A percentile compares a stretch with the other conserved stretches of the same genome.
phyloP scores from a whole-genome alignment of 768 basidiomycete species.

The Psilocybe subaeruginosa region DNA sequence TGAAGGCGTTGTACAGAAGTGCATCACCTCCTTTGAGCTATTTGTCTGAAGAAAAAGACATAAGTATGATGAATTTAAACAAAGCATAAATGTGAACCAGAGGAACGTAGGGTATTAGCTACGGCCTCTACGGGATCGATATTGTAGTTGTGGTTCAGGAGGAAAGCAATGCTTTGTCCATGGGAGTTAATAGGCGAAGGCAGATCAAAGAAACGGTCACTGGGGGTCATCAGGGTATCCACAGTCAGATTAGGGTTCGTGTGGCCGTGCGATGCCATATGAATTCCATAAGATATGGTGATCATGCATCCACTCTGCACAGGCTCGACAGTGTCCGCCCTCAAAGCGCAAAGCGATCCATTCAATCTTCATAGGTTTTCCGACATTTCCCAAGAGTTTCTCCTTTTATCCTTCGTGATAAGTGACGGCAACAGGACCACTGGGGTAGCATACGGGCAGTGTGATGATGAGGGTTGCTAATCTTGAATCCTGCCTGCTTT shows the following conservation, averaged over 20 bases:
- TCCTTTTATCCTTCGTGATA: conserved; percentile 61
- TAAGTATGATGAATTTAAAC: not conserved
- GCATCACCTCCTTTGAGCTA: conserved; percentile 82
- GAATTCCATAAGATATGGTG: conserved; percentile 71
- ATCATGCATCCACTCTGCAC: conserved; percentile 73
- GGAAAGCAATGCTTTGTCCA: conserved; percentile 74
- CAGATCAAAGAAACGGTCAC: conserved; percentile 72
- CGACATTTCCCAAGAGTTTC: conserved; percentile 61
- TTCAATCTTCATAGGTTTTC: conserved; percentile 69
- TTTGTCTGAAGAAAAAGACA: not conserved
- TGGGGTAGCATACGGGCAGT: conserved; percentile 73
- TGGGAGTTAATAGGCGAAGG: conserved; percentile 70
- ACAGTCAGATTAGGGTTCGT: conserved; percentile 33
- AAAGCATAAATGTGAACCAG: conserved; percentile 40
- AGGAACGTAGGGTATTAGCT: conserved; percentile 71
- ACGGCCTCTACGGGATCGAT: conserved; percentile 70
- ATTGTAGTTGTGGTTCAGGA: conserved; percentile 68
- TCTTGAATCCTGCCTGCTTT: conserved; percentile 63
- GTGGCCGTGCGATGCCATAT: conserved; percentile 50
- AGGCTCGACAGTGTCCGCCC: conserved; percentile 70
- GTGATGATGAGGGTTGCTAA: conserved; percentile 76
- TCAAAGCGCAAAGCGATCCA: conserved; percentile 81
- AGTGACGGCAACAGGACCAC: conserved; percentile 64
- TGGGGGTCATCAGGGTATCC: conserved; percentile 72
- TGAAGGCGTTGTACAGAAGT: conserved; percentile 74